Base-by-base conservation (phyloP, 1,139 yeast species). In the Scheffersomyces cryptocercus region DNA sequence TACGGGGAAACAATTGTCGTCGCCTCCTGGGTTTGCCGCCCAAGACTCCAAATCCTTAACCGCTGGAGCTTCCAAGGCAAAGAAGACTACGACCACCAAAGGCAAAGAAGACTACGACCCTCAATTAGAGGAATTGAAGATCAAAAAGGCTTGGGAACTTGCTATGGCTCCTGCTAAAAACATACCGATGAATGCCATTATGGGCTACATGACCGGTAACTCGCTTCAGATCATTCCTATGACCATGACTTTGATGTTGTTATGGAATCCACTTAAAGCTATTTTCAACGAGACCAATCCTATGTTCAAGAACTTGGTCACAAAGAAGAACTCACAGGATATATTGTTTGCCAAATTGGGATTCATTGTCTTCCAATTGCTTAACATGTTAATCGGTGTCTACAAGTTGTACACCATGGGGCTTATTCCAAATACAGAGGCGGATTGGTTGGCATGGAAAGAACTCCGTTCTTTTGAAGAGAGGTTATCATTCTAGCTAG, bases 381-480 rank as follows among this genome's bases (percentile, higher is more conserved):
- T 79, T 13, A 77, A 85, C 41, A 73, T 91, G 70, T 79, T 73
- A 4, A 81, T 90, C 34, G 99, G 98, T 4, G 59, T 90, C 14
- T 90, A 90, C 80, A 93, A 93, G 64, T 67, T 93, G 51, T 84
- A 88, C 55, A 72, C 77, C 28, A 89, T 93, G 97, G 98, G 98
- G 0, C 72, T 93, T 51, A 81, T 93, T 48, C 99, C 99, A 20
- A 88, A 86, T 55, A 84, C 83, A 34, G 78, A 78, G 40, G 85
- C 96, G 49, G 99, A 93, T 58, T 93, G 98, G 98, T 69, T 93
- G 29, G 84, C 91, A 3, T 91, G 96, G 90, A 95, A 88, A 58
- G 53, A 48, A 28, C 56, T 58, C 29, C 56, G 60, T 2, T 67
- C 70, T n/a, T 61, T 77, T n/a, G 45, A 43, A 8, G 75, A 73